Conservation (phyloP, 2,329 filamentous ascomycete species). For the Phaeosphaeria sp. region DNA sequence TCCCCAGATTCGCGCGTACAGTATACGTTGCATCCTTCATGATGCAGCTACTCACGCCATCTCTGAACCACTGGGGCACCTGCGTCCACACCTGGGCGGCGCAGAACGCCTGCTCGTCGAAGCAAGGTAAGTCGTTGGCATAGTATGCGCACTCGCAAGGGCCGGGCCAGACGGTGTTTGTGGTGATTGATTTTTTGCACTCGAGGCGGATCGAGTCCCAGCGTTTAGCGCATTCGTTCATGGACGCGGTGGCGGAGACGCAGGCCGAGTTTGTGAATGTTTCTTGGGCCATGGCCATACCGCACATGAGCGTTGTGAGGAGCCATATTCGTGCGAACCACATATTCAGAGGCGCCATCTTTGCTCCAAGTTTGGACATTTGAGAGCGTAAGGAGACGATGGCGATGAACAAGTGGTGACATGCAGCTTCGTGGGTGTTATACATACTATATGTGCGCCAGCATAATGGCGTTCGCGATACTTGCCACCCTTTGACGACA, state of each 20-base stretch:
- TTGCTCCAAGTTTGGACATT: not conserved
- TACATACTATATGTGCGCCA: not conserved
- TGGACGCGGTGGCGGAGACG: constrained; percentile 2
- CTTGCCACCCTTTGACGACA: not conserved
- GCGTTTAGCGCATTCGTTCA: constrained; percentile 13
- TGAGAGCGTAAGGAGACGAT: not conserved
- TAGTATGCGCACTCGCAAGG: constrained; percentile 21
- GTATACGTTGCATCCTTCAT: constrained; percentile 13
- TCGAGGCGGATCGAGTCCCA: constrained; percentile 12
- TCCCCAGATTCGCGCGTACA: constrained; percentile 7
- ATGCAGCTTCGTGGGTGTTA: not conserved
- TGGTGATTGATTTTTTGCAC: constrained; percentile 12
- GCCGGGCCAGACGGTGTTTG: constrained; percentile 19
- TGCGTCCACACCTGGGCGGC: constrained; percentile 20
- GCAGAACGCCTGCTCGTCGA: constrained; percentile 18
- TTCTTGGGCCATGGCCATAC: not conserved
- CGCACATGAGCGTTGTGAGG: not conserved
- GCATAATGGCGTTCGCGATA: not conserved
- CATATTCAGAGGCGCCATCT: not conserved
- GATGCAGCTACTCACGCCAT: constrained; percentile 18
- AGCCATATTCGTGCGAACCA: not conserved
- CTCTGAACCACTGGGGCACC: constrained; percentile 20
- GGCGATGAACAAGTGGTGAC: not conserved
- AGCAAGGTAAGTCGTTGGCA: constrained; percentile 18
- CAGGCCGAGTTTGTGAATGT: constrained; percentile 11